These are phyloP conservation scores for Fusarium nematophilum DNA, from an alignment of 2,329 filamentous ascomycete species.

Conservation along the genomic window DNA sequence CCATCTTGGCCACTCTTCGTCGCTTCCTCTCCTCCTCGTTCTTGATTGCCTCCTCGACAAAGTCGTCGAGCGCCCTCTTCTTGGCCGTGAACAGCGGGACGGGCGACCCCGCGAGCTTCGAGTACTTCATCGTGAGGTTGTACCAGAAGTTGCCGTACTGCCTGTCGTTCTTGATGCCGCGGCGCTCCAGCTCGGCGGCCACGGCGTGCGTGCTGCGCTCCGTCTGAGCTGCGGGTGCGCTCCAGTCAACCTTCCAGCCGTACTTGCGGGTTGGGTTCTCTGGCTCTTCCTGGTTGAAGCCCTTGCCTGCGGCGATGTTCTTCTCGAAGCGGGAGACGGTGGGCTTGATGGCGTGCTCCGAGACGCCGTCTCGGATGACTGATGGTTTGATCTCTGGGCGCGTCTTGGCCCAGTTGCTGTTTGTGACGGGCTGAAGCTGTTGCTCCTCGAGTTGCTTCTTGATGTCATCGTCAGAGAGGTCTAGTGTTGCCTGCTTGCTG, in stretches of 20 bases:
- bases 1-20: background rate
- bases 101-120: slow-evolving; percentile 25
- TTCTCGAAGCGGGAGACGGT: slow-evolving; percentile 33
- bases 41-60: slow-evolving; percentile 35
- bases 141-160: slow-evolving; percentile 42
- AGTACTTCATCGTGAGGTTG: slow-evolving; percentile 39
- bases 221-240: slow-evolving; percentile 3
- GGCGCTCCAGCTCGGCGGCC: slow-evolving; percentile 27
- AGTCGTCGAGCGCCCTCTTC: slow-evolving; percentile 36
- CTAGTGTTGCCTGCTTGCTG: background rate
- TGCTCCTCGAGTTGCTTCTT: slow-evolving; percentile 15
- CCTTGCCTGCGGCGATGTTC: slow-evolving; percentile 29
- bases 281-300: slow-evolving; percentile 3
- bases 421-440: background rate
- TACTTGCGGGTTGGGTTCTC: slow-evolving; percentile 11
- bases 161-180: slow-evolving; percentile 22
- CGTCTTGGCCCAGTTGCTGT: slow-evolving; percentile 13
- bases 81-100: slow-evolving; percentile 42
- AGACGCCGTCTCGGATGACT: slow-evolving; percentile 36
- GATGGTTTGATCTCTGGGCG: slow-evolving; percentile 26
- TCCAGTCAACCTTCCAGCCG: slow-evolving; percentile 32
- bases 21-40: slow-evolving; percentile 9
- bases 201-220: slow-evolving; percentile 19
- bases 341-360: slow-evolving; percentile 41
- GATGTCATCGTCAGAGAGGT: slow-evolving; percentile 5